A percentile compares a stretch with the other conserved stretches of the same genome.
Evolutionary conservation across 129 eudicot genomes (phyloP).

Genomic region (Helichrysum umbraculigerum): DNA sequence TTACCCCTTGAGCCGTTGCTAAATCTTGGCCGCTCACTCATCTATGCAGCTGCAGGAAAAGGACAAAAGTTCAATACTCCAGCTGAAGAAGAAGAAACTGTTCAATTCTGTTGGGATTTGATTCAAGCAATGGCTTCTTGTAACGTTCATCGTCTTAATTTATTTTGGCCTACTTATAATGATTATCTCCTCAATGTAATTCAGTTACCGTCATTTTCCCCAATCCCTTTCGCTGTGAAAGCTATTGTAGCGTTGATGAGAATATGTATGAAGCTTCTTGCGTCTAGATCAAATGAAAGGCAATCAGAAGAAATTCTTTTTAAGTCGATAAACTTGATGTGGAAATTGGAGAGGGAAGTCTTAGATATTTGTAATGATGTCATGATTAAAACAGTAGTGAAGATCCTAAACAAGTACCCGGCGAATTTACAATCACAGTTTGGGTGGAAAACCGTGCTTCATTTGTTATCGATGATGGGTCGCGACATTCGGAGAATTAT

Average conservation of each 20-base stretch:
- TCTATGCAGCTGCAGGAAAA: constrained; percentile 84
- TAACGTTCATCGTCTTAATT: constrained; percentile 51
- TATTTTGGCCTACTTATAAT: constrained; percentile 76
- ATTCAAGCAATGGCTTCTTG: constrained; percentile 44
- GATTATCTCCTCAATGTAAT: constrained; percentile 62
- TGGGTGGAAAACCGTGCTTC: constrained; percentile 81
- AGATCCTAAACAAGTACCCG: constrained; percentile 53
- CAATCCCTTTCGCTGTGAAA: constrained; percentile 81
- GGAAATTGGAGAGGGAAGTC: constrained; percentile 81
- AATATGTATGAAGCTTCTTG: constrained; percentile 51
- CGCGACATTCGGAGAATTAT: constrained; percentile 70
- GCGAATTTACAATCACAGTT: constrained; percentile 50
- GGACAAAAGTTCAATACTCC: constrained; percentile 94
- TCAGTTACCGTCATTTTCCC: constrained; percentile 72
- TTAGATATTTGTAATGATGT: constrained; percentile 71
- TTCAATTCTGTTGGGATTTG: constrained; percentile 87
- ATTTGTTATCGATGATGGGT: constrained; percentile 64
- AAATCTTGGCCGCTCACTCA: constrained; percentile 71
- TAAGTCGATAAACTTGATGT: constrained; percentile 79
- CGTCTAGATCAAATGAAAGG: constrained; percentile 49
- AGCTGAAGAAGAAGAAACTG: constrained; percentile 87
- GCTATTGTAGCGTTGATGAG: constrained; percentile 60
- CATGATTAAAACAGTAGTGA: constrained; percentile 44
- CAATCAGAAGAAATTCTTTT: constrained; percentile 64
- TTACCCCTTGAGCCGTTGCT: constrained; percentile 65